Base-by-base conservation (phyloP, 2,329 filamentous ascomycete genomes). In the Fusarium sp. region DNA sequence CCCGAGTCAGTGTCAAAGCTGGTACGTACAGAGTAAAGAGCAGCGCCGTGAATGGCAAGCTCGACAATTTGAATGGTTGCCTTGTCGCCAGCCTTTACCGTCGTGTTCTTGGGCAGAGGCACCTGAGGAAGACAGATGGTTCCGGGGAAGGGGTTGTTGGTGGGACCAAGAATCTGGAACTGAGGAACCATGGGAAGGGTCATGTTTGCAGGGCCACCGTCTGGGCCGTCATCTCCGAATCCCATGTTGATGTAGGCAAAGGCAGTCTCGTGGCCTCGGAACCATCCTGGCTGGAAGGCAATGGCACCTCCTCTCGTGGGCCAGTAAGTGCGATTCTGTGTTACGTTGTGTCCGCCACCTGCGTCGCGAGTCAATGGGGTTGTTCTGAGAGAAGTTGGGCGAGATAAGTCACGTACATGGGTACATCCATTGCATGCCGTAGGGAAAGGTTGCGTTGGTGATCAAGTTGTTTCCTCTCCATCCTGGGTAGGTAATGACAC, bases 361-460 rank as follows among this genome's bases (percentile, higher is more conserved):
- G 74, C 16, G 4, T 49, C 50, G 16, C 16, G 33, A 56, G 68
- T 70, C 29, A 74, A 62, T 61, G 27, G 44, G 60, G 4, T 53
- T 20, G 60, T 51, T 62, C 34, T 23, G 9, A 20, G 20, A 40
- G 31, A 20, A 23, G 14, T 38, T 4, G 25, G 23, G 16, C n/a
- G 5, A 58, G 51, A 36, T 4, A 23, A 1, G 38, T 4, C 14
- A 83, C 92, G 82, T 84, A 97, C 93, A 97, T 80, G 94, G 93
- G 83, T 97, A 97, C 78, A 90, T 89, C 93, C 93, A 97, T 83
- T 97, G 91, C 92, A 96, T 95, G 81, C 93, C 94, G 72, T 92
- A 97, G 2, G 93, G 93, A 73, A 88, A 96, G 0, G 86, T 89
- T 2, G 87, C 88, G 78, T 93, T 96, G 44, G 90, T 91, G 76